Conservation (phyloP, 805 yeast genomes). For the Wickerhamiella musiphila region DNA sequence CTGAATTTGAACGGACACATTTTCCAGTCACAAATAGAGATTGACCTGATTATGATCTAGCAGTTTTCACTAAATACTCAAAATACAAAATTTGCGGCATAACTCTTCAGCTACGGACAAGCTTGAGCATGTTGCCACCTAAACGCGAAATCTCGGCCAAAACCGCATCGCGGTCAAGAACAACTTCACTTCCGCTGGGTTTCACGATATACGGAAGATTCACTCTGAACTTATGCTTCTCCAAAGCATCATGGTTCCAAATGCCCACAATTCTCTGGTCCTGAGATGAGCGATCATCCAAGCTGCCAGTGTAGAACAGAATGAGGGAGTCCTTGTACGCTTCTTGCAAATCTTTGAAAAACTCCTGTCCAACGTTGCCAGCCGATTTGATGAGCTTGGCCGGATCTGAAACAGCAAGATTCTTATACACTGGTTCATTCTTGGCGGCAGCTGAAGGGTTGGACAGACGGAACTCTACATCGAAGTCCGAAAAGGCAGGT, state of each 20-base stretch:
- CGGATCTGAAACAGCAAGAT: conserved; percentile 24
- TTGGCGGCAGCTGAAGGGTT: conserved; percentile 25
- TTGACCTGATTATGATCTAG: too few relatives aligned
- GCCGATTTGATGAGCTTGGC: conserved; percentile 26
- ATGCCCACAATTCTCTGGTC: conserved; percentile 58
- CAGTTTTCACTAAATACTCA: too few relatives aligned
- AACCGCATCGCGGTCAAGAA: conserved; percentile 55
- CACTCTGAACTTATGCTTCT: conserved; percentile 56
- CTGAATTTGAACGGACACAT: neutral
- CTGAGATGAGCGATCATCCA: conserved; percentile 19
- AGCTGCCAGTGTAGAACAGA: conserved; percentile 43
- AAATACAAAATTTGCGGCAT: neutral
- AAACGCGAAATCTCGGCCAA: conserved; percentile 41
- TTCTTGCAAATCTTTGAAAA: conserved; percentile 40
- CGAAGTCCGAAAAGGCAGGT: conserved; percentile 73
- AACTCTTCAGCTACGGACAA: conserved; percentile 8
- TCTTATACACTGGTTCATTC: conserved; percentile 27
- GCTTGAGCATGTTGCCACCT: conserved; percentile 23
- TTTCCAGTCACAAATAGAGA: too few relatives aligned
- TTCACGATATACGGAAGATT: conserved; percentile 57
- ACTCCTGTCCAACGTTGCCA: conserved; percentile 44
- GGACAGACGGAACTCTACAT: conserved; percentile 51
- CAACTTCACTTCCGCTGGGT: conserved; percentile 17
- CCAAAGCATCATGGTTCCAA: conserved; percentile 48
- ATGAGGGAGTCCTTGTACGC: conserved; percentile 52